phyloP scores from a whole-genome alignment of 1,139 yeast genomes.

The Geotrichum histeridarum region DNA sequence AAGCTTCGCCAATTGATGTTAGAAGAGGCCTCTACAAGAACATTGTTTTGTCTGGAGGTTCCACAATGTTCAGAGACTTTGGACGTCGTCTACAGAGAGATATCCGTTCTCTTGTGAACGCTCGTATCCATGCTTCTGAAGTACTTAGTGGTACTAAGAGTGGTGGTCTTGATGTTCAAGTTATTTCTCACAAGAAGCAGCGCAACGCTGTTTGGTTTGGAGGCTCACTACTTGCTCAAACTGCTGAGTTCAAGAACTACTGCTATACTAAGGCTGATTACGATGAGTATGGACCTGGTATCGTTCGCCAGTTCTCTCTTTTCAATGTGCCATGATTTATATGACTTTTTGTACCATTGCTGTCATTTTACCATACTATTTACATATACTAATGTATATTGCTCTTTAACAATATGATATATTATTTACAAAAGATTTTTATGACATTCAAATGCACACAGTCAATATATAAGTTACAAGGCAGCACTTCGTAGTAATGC shows the following conservation, averaged over 20 bases:
- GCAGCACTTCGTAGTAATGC: constrained; percentile 9
- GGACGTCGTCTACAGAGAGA: constrained; percentile 97
- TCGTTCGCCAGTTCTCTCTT: constrained; percentile 91
- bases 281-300: constrained; percentile 96
- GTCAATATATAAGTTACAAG: not conserved
- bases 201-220: constrained; percentile 99
- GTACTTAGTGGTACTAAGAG: constrained; percentile 68
- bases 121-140: constrained; percentile 81
- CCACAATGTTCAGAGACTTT: constrained; percentile 97
- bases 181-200: constrained; percentile 94
- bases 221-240: constrained; percentile 93
- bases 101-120: constrained; percentile 78
- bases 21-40: constrained; percentile 93
- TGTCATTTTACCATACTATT: not conserved
- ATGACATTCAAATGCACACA: not conserved
- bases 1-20: constrained; percentile 94
- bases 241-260: constrained; percentile 91
- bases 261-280: constrained; percentile 96
- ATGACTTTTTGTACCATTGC: not conserved
- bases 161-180: constrained; percentile 95
- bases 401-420: not conserved
- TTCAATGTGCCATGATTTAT: constrained; percentile 68
- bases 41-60: constrained; percentile 93
- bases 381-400: not conserved
- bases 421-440: not conserved